Base-by-base conservation (phyloP, 2,329 filamentous ascomycete genomes). In the Fusarium sp. region DNA sequence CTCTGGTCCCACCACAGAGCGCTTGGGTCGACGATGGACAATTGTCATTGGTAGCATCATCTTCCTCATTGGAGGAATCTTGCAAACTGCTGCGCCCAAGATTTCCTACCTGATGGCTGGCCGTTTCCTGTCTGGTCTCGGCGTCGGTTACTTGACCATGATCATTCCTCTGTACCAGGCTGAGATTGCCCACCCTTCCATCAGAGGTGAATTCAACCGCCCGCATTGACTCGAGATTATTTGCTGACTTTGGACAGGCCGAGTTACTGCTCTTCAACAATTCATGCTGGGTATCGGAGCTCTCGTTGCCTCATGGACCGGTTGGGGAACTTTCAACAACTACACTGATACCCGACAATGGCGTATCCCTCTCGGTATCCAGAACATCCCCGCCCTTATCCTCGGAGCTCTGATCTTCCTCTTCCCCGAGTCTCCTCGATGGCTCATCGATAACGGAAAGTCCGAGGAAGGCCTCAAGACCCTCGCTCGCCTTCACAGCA, bases 261-360 rank as follows among this genome's bases (percentile, higher is more conserved):
- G 36, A 4, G 87, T 95, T 30, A 94, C 92, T 1, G 87, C 89
- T 34, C 82, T 95, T 15, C 92, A 94, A 78, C 92, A 94, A 75
- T 94, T 94, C 76, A 94, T 94, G 92, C 79, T 95, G 59, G 92
- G 92, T 2, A 87, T 95, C 36, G 93, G 93, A 62, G 84, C 92
- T 27, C 85, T 95, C 11, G 82, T 90, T 23, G 92, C 93, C 0
- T 87, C 89, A 1, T 94, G 92, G 92, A 88, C 92, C 43, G 89
- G 88, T 1, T 95, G 90, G 75, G 76, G 77, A 16, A 74, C 76
- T 5, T 79, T 71, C 56, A 65, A 77, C 36, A 73, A 73, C n/a
- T 78, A 73, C 37, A 60, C 60, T 43, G 74, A 77, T 41, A 68
- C 70, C 39, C 62, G 70, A 27, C 77, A 79, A 46, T 80, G 78